Percentiles rank a stretch among this genome's conserved stretches.
phyloP scores from a whole-genome alignment of 2,329 filamentous ascomycete genomes.

The Fusarium austroafricanum region DNA sequence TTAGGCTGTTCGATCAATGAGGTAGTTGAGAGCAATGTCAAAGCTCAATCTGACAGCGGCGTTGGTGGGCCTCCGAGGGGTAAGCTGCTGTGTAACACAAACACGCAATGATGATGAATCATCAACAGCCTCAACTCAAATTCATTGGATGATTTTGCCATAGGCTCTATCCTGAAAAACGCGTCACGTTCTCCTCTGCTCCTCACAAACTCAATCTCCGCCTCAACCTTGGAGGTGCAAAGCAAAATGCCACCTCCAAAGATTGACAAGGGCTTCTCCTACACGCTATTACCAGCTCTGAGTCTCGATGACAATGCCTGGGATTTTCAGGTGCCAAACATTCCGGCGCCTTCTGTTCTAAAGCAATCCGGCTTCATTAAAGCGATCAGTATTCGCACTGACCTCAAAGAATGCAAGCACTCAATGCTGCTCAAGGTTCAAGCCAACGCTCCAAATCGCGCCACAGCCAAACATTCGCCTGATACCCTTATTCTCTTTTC shows the following conservation, averaged over 20 bases:
- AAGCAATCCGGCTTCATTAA: background rate
- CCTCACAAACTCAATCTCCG: too few species aligned
- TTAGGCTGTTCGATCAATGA: too few species aligned
- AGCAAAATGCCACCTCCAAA: background rate
- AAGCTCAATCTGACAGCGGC: too few species aligned
- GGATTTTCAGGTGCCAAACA: background rate
- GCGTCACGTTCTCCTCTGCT: too few species aligned
- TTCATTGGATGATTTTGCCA: too few species aligned
- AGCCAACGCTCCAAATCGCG: background rate
- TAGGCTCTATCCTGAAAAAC: too few species aligned
- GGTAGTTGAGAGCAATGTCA: too few species aligned
- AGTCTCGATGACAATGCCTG: background rate
- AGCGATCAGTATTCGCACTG: background rate
- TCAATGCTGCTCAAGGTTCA: background rate
- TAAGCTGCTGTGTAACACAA: too few species aligned
- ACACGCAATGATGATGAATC: too few species aligned
- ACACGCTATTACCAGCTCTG: accelerated
- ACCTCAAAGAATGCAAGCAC: background rate
- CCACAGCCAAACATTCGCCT: accelerated
- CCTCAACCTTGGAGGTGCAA: too few species aligned
- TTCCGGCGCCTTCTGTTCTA: background rate
- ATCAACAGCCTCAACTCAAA: too few species aligned
- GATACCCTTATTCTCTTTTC: background rate
- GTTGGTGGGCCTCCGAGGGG: too few species aligned
- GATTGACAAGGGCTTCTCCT: background rate